A percentile compares a stretch with the other conserved stretches of the same genome.
Conservation (phyloP, 2,329 filamentous ascomycete species). For the Neonectria neomacrospora region DNA sequence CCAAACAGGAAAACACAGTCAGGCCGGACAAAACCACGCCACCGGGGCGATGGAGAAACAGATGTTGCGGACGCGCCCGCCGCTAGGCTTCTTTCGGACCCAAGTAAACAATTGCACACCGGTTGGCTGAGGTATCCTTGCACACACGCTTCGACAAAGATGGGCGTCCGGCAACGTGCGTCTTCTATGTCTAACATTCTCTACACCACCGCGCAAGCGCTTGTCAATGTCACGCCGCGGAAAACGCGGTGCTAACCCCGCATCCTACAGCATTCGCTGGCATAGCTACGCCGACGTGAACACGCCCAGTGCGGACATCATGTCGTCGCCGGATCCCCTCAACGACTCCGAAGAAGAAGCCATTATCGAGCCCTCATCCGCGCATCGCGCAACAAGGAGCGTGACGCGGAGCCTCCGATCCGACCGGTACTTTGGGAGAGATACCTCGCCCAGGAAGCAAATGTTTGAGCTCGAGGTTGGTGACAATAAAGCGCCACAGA, state of each 20-base stretch:
- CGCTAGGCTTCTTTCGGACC: slow-evolving; percentile 40
- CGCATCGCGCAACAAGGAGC: slow-evolving; percentile 58
- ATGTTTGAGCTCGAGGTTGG: slow-evolving; percentile 68
- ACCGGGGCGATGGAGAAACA: slow-evolving; percentile 41
- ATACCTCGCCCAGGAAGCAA: slow-evolving; percentile 63
- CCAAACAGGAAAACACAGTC: slow-evolving; percentile 22
- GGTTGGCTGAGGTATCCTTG: slow-evolving; percentile 32
- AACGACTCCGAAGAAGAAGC: slow-evolving; percentile 52
- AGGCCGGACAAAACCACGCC: slow-evolving; percentile 8
- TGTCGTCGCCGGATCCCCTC: slow-evolving; percentile 64
- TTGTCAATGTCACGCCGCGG: slow-evolving; percentile 47
- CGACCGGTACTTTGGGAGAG: slow-evolving; percentile 52
- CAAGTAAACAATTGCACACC: slow-evolving; percentile 47
- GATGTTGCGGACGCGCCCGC: slow-evolving; percentile 31
- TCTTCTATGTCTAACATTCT: slow-evolving; percentile 38
- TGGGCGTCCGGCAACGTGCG: slow-evolving; percentile 24
- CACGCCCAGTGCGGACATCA: slow-evolving; percentile 55
- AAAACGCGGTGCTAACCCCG: slow-evolving; percentile 38
- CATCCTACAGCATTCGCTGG: slow-evolving; percentile 50
- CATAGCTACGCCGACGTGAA: slow-evolving; percentile 50
- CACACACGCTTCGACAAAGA: slow-evolving; percentile 33
- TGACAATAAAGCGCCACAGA: slow-evolving; percentile 60
- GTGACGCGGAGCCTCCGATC: slow-evolving; percentile 58
- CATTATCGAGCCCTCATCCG: slow-evolving; percentile 50
- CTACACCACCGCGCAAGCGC: slow-evolving; percentile 27